phyloP scores from a whole-genome alignment of 2,329 filamentous ascomycete species.

The Epichloe bromicola region DNA sequence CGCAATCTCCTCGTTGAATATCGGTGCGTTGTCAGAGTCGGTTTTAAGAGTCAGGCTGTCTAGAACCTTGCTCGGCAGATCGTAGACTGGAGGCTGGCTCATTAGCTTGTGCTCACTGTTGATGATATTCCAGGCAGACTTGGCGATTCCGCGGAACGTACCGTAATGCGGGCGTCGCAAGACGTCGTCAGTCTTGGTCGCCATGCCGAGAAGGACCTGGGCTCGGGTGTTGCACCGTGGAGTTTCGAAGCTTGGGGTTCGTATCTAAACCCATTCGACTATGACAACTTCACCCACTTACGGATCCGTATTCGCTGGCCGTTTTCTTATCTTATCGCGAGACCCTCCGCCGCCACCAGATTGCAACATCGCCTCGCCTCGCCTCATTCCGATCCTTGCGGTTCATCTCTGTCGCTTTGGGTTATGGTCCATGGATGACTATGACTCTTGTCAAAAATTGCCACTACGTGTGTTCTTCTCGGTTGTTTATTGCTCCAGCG shows the following conservation, averaged over 20 bases:
- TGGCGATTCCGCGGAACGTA: constrained; percentile 13
- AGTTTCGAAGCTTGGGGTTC: neutral
- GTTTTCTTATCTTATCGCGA: neutral
- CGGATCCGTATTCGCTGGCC: neutral
- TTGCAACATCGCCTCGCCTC: neutral
- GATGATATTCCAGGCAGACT: neutral
- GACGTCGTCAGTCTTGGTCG: constrained; percentile 25
- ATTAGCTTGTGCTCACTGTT: constrained; percentile 1
- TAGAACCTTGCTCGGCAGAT: constrained; percentile 64
- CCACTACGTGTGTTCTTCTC: neutral
- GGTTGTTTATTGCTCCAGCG: too few relatives aligned
- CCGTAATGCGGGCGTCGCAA: constrained; percentile 39
- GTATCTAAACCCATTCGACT: neutral
- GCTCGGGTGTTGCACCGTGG: too few relatives aligned
- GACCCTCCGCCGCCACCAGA: neutral
- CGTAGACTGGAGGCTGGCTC: constrained; percentile 51
- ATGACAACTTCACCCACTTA: neutral
- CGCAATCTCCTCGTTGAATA: constrained; percentile 11
- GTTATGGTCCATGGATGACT: neutral
- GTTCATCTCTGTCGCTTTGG: neutral
- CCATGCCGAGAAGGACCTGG: constrained; percentile 5
- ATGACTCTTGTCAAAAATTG: neutral
- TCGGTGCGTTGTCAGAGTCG: constrained; percentile 16
- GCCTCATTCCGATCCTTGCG: neutral
- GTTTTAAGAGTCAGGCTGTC: constrained; percentile 44